These are phyloP conservation scores for Colletotrichum melonis DNA, from an alignment of 2,329 filamentous ascomycete genomes.

Conservation along the genomic window DNA sequence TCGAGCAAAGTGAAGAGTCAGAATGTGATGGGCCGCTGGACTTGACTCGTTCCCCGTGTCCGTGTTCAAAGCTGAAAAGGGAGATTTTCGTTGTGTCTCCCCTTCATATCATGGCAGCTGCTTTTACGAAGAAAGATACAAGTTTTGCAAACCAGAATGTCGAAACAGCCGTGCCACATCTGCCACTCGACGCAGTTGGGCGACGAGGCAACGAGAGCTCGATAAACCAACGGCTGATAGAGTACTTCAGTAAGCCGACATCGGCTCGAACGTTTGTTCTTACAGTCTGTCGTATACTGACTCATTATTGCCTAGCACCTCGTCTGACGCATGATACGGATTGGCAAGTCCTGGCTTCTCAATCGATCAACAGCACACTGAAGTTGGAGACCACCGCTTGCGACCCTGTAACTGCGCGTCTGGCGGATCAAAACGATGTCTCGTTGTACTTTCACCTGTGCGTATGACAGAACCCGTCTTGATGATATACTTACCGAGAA, in stretches of 20 bases:
- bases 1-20: not conserved
- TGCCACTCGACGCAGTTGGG: too few relatives aligned
- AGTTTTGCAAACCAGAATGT: too few relatives aligned
- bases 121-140: too few relatives aligned
- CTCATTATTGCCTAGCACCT: not conserved
- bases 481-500: too few relatives aligned
- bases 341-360: constrained; percentile 39
- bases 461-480: not conserved
- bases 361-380: constrained; percentile 37
- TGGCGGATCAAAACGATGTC: constrained; percentile 39
- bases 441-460: constrained; percentile 5
- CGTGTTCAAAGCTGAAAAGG: not conserved
- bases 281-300: too few relatives aligned
- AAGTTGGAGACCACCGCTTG: constrained; percentile 39
- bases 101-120: constrained; percentile 38
- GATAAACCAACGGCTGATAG: constrained; percentile 6
- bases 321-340: constrained; percentile 28
- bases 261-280: too few relatives aligned
- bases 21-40: not conserved
- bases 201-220: not conserved
- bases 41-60: not conserved
- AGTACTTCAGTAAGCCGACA: constrained; percentile 33
- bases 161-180: too few relatives aligned
- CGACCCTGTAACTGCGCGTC: constrained; percentile 38
- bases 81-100: constrained; percentile 27